Percentiles rank a stretch among this genome's conserved stretches.
phyloP scores from a whole-genome alignment of 2,329 filamentous ascomycete genomes.

The Calonectria henricotiae region DNA sequence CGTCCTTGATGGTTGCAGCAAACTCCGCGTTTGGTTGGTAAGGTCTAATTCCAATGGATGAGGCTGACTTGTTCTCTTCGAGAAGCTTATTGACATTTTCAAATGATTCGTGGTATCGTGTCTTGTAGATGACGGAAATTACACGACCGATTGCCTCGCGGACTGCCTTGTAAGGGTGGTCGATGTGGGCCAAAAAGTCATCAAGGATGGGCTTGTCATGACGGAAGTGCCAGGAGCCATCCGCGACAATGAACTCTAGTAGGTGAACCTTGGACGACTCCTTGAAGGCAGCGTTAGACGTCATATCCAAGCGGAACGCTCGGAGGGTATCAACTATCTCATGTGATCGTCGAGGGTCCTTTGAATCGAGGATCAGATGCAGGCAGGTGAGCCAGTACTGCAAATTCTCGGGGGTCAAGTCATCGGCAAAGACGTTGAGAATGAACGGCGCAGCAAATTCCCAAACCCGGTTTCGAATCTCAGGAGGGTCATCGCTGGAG shows the following conservation, averaged over 20 bases:
- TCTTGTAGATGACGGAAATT: constrained; percentile 89
- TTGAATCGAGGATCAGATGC: constrained; percentile 88
- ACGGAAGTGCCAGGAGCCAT: constrained; percentile 97
- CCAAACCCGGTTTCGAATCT: constrained; percentile 86
- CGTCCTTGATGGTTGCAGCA: constrained; percentile 77
- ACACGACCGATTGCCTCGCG: constrained; percentile 95
- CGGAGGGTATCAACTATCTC: constrained; percentile 88
- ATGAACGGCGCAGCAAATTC: constrained; percentile 92
- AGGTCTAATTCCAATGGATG: constrained; percentile 87
- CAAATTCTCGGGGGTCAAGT: constrained; percentile 93
- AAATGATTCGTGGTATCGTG: constrained; percentile 95
- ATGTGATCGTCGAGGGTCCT: constrained; percentile 90
- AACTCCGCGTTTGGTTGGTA: constrained; percentile 87
- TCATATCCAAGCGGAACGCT: constrained; percentile 92
- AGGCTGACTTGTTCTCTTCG: constrained; percentile 83
- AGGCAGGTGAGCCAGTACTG: constrained; percentile 96
- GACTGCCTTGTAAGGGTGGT: constrained; percentile 98
- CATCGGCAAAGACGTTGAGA: constrained; percentile 89
- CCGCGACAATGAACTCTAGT: constrained; percentile 88
- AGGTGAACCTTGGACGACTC: constrained; percentile 97
- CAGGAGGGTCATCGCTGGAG: constrained; percentile 82
- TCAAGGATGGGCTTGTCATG: constrained; percentile 89
- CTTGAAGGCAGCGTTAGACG: constrained; percentile 97
- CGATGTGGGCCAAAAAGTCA: constrained; percentile 91
- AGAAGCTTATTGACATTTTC: constrained; percentile 83